These are phyloP conservation scores for Gentiana dahurica DNA, from an alignment of 257 asterid species.

Conservation along the genomic window DNA sequence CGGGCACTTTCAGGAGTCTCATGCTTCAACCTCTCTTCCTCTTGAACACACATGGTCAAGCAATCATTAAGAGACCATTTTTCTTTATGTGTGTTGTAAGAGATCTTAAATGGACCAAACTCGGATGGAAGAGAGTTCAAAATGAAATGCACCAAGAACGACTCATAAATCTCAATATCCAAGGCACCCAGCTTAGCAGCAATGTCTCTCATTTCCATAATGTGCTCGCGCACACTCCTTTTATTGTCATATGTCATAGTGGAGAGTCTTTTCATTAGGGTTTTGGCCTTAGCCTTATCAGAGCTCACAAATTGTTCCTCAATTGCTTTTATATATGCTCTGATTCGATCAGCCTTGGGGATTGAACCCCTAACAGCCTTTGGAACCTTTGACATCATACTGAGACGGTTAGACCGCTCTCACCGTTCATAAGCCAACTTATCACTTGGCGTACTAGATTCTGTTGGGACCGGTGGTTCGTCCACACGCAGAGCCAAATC, in stretches of 20 bases:
- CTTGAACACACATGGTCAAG: too few relatives aligned
- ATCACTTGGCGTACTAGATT: background rate
- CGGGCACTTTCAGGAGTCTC: too few relatives aligned
- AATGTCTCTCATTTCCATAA: background rate
- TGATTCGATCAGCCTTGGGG: background rate
- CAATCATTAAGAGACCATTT: too few relatives aligned
- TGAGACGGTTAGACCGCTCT: too few relatives aligned
- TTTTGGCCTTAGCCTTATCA: background rate
- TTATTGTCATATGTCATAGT: background rate
- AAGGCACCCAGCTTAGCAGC: constrained; percentile 1
- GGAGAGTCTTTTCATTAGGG: background rate
- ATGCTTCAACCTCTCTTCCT: too few relatives aligned
- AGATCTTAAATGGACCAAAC: background rate
- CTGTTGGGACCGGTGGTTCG: background rate
- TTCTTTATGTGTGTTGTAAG: background rate
- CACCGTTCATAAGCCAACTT: background rate
- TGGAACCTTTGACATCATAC: too few relatives aligned
- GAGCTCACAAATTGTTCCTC: constrained; percentile 2
- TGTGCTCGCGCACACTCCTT: background rate
- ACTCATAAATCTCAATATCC: background rate
- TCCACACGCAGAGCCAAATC: background rate
- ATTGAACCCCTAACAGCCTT: background rate
- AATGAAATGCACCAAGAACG: background rate
- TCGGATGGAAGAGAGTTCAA: background rate
- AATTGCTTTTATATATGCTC: background rate